phyloP scores from a whole-genome alignment of 305 asterid species.

The Solanum hybrid region DNA sequence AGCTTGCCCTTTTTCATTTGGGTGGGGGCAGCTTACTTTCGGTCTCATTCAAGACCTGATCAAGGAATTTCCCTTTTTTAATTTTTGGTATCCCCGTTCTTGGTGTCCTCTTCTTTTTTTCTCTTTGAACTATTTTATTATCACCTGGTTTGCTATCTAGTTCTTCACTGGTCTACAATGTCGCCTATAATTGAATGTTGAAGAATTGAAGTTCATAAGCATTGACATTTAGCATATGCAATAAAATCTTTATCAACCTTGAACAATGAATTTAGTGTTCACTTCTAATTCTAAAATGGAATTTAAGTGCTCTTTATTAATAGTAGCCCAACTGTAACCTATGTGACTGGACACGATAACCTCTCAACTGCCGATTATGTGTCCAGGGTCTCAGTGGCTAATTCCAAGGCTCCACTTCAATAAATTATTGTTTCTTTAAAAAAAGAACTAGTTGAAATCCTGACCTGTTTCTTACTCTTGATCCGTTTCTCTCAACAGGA shows the following conservation, averaged over 20 bases:
- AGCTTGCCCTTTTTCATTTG: not conserved
- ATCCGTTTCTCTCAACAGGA: slow-evolving; percentile 45
- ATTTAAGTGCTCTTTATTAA: not conserved
- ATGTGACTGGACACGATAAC: not conserved
- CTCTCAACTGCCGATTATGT: not conserved
- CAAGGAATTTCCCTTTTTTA: not conserved
- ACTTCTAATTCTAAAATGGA: not conserved
- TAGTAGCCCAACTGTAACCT: not conserved
- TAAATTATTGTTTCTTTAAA: not conserved
- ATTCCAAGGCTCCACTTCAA: not conserved
- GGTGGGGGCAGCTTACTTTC: not conserved
- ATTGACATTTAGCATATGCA: not conserved
- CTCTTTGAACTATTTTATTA: not conserved
- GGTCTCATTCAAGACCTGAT: not conserved
- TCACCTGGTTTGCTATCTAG: not conserved
- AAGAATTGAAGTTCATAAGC: not conserved
- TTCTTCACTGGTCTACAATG: not conserved
- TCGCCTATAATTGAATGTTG: not conserved
- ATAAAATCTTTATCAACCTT: not conserved
- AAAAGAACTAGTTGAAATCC: not conserved
- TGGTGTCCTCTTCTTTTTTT: not conserved
- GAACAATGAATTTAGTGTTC: not conserved
- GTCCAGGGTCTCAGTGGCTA: not conserved
- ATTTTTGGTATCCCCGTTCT: not conserved
- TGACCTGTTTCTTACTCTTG: slow-evolving; percentile 55